Conservation (phyloP, 2,329 filamentous ascomycete species). For the Phyllosticta citrichinensis region DNA sequence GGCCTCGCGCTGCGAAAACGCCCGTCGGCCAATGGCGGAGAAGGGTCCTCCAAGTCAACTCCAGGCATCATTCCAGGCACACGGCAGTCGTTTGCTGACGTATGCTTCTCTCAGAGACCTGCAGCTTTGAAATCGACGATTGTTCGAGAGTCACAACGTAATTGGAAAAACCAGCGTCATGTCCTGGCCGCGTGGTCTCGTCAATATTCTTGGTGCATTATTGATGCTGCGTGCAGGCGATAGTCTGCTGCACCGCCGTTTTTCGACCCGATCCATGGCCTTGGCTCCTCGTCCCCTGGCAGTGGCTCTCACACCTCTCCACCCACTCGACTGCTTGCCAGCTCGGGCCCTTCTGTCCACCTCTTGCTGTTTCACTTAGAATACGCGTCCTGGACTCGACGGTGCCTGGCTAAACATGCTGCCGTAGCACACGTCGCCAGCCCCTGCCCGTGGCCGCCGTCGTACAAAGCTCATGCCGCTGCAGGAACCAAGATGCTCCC, state of each 20-base stretch:
- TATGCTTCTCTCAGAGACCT: neutral
- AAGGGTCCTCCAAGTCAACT: neutral
- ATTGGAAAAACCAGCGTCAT: neutral
- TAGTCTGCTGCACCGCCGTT: slow-evolving; percentile 8
- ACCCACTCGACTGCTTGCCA: neutral
- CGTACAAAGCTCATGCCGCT: neutral
- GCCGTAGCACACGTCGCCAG: neutral
- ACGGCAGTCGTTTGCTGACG: neutral
- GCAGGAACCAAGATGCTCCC: slow-evolving; percentile 5
- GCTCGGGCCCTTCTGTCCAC: neutral
- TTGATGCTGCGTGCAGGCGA: slow-evolving; percentile 5
- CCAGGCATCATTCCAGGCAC: neutral
- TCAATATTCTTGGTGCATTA: slow-evolving; percentile 11
- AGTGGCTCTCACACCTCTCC: neutral
- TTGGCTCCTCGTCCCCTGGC: neutral
- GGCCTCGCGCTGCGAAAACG: neutral
- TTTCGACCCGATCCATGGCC: neutral
- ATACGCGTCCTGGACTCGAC: neutral
- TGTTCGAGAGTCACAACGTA: neutral
- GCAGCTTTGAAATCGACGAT: neutral
- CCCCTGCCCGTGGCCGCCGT: neutral
- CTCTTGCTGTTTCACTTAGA: neutral
- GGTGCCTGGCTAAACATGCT: neutral
- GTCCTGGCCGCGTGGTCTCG: neutral
- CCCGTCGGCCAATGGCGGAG: neutral